Evolutionary conservation across 2,329 filamentous ascomycete genomes (phyloP), one percentile per base, ranked within the genome.

Genomic region (Colletotrichum noveboracense): DNA sequence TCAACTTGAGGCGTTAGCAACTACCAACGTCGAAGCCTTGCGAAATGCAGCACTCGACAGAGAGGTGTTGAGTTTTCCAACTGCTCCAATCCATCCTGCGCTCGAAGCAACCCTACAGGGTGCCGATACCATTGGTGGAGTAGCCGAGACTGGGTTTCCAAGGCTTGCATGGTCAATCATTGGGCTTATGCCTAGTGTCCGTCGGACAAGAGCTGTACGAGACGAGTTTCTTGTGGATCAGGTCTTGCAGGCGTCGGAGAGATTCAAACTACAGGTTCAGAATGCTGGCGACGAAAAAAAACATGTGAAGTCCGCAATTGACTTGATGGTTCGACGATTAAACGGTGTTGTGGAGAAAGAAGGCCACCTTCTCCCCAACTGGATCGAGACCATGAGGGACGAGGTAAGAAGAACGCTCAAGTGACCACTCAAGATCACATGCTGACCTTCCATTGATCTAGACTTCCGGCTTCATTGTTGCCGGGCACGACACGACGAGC

Each of bases 301-400:
- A 10, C 21, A 62, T n/a, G 30, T 66, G 14, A 36, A 38, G 16
- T 66, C 77, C 26, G 81, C 81, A 2, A 75, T 82, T 10, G 84
- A 85, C 38, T 79, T 84, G 30, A 79, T 86, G 13, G 72, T 86
- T 2, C 79, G 79, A 75, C 78, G 84, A 9, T 84, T 86, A 74
- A 79, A 80, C 26, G 56, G n/a, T 0, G 26, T 74, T 26, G 73
- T 18, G 4, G 21, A 26, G 55, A 58, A 58, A 8, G 21, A 58
- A 28, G 24, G 55, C 4, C 21, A 28, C 5, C 55, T 16, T 58
- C 13, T 28, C 21, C 26, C 55, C 55, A 58, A 58, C n/a, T 58
- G 55, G 24, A 24, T 28, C 14, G 21, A 58, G 12, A 58, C 55
- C 13, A 28, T 58, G 55, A 24, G 24, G 16, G 55, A 58, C 24